These are phyloP conservation scores for Ascochyta pisi DNA, from an alignment of 2,329 filamentous ascomycete genomes.

Conservation along the genomic window DNA sequence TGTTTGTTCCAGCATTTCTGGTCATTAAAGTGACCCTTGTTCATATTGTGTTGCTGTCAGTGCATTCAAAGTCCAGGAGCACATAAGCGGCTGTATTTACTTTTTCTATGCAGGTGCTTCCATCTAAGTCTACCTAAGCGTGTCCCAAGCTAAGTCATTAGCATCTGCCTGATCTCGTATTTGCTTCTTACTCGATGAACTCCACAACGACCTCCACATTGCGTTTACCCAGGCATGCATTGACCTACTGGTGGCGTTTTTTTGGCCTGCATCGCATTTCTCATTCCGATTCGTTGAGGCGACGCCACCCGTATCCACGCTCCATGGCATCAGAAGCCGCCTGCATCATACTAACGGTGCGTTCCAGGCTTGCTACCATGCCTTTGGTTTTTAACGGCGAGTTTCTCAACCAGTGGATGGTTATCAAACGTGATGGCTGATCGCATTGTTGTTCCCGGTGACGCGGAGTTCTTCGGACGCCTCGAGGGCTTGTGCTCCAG, in stretches of 20 bases:
- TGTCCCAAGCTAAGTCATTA: conserved; percentile 2
- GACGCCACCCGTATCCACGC: not conserved
- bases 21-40: not conserved
- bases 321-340: not conserved
- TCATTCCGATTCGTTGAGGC: not conserved
- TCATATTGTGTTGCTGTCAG: not conserved
- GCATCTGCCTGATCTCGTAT: conserved; percentile 4
- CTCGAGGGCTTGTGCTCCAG: not conserved
- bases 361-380: conserved; percentile 6
- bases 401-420: not conserved
- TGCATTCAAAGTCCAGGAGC: not conserved
- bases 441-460: not conserved
- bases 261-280: conserved; percentile 3
- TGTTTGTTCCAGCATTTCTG: conserved; percentile 5
- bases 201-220: conserved; percentile 11
- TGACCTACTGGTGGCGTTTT: not conserved
- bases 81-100: conserved; percentile 3
- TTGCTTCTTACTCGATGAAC: conserved; percentile 12
- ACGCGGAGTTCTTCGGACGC: conserved; percentile 16
- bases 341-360: conserved; percentile 2
- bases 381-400: not conserved
- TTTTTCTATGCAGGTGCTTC: conserved; percentile 14
- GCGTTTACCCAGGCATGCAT: not conserved
- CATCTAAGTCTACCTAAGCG: not conserved
- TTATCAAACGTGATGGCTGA: not conserved